Evolutionary conservation across 345 rosid species (phyloP).

Genomic region (Capsella bursapastoris): DNA sequence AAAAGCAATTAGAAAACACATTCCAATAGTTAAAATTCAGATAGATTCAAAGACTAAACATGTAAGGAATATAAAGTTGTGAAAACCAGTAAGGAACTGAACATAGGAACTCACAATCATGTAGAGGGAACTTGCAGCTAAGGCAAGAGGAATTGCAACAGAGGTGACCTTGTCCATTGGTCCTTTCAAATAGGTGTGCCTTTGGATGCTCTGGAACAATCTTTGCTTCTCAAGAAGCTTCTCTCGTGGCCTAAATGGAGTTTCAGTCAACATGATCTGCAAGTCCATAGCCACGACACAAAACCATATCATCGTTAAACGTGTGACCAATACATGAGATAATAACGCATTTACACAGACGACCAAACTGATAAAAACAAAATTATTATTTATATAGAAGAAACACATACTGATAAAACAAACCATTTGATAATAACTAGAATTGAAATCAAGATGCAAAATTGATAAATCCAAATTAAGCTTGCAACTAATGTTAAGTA

Average conservation of each 20-base stretch:
- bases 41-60: not conserved
- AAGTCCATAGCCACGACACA: not conserved
- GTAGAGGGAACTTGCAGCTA: constrained; percentile 62
- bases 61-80: not conserved
- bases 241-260: constrained; percentile 86
- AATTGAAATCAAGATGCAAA: constrained; percentile 1
- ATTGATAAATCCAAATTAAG: not conserved
- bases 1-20: too few species aligned
- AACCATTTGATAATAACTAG: not conserved
- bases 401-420: constrained; percentile 11
- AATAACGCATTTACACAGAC: not conserved
- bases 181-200: constrained; percentile 83
- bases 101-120: constrained; percentile 65
- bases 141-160: constrained; percentile 77
- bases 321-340: not conserved
- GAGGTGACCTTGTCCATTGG: constrained; percentile 85
- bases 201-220: constrained; percentile 74
- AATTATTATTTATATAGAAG: too few species aligned
- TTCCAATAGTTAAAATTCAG: too few species aligned
- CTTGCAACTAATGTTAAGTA: not conserved
- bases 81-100: not conserved
- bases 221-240: constrained; percentile 83
- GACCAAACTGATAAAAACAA: not conserved
- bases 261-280: constrained; percentile 64
- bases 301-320: not conserved